Base-by-base conservation (phyloP, 2,329 filamentous ascomycete genomes). In the Sporothrix brunneoviolacea region DNA sequence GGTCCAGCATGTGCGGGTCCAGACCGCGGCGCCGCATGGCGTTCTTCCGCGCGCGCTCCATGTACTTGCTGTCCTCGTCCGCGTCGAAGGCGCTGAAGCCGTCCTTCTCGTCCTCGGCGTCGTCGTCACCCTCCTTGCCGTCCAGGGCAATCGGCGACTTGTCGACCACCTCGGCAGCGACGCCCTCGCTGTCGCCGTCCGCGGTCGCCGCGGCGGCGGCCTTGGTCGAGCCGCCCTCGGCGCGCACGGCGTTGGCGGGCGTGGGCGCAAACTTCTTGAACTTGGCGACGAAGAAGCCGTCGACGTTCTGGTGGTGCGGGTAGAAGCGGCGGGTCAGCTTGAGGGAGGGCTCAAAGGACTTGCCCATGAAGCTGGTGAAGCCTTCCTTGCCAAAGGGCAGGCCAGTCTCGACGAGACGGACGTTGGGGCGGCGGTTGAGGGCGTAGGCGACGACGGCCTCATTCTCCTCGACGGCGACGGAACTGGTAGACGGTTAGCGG, bases 241-340 rank as follows among this genome's bases (percentile, higher is more conserved):
- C 41, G 57, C 53, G 53, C 27, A 77, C 71, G 2, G 77, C 74
- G 48, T 78, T 80, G 51, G 75, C 70, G 1, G 87, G 84, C 36
- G 86, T 88, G 3, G 88, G 86, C 0, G 82, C 91, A 15, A 81
- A 81, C 77, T 98, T 98, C 70, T 95, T 91, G 71, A 98, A 86
- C 70, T 98, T 98, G 62, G 90, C 88, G 55, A 98, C 93, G 66
- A 90, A 98, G 82, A 98, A 98, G 57, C 93, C 93, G 66, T 62
- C 93, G 30, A 98, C 90, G 70, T 59, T 57, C 16, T 57, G 54
- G 57, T 96, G 95, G 66, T 95, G 89, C 1, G 90, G 89, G 70
- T 94, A 95, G 73, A 89, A 95, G 51, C 91, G 77, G 57, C 88
- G 76, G 15, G 90, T 91, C 65, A 91, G 74, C 63, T 85, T 87